Evolutionary conservation across 768 basidiomycete genomes (phyloP), one percentile per base, ranked within the genome.

Genomic region (Suillus discolor): DNA sequence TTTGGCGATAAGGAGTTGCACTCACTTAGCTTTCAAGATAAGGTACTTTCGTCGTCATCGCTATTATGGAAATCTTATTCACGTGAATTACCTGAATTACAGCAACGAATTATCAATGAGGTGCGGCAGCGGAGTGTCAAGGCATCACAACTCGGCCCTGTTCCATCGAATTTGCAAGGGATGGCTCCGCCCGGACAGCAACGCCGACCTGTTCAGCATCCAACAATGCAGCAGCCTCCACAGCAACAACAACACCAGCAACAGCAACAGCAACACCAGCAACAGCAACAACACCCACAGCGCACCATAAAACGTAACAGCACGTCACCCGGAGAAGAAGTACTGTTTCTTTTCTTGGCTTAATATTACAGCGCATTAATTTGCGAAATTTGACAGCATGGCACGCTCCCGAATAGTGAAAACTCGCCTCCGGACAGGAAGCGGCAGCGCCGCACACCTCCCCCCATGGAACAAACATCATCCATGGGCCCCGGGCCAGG

Each of bases 321-420:
- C 72, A 88, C 85, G 13, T 87, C 87, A 7, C 88, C 88, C 7
- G 83, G 82, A 42, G 88, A 88, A 75, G 88, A 88, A 71, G 87
- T 88, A 68, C 68, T 25, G 67, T 68, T 64, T 54, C 38, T 51
- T 65, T n/a, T 66, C 47, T 62, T 59, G n/a, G 55, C 2, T 57
- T 62, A 6, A 57, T 54, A 44, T 54, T n/a, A 44, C 25, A 44
- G 68, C 61, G 25, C 18, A 54, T 51, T 23, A 41, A 12, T 47
- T 61, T 45, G 11, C 18, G 42, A 28, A 45, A 45, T 62, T 57
- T 53, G 44, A 49, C 68, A 85, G 84, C 83, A 84, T 64, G 85
- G 84, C 47, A 79, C 74, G 55, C 71, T 83, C 51, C 80, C 82
- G 25, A 82, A 82, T 53, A 85, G 72, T 38, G 86, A 86, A 20